Conservation (phyloP, 129 eudicot species). For the Escallonia rubra region DNA sequence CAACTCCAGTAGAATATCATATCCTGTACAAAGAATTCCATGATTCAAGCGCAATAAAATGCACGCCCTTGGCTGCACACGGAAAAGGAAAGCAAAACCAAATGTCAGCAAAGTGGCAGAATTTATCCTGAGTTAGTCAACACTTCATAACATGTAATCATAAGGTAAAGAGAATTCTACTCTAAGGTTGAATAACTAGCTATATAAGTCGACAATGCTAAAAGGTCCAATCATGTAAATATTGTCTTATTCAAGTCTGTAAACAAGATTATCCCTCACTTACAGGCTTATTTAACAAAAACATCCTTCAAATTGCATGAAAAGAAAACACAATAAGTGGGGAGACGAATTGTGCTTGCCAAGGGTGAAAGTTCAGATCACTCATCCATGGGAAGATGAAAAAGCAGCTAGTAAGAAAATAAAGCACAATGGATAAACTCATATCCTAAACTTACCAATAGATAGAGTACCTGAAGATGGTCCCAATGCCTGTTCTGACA, state of each 20-base stretch:
- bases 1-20: neutral
- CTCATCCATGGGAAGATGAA: no score
- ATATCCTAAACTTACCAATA: neutral
- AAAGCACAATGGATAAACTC: neutral
- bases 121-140: neutral
- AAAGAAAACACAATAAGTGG: neutral
- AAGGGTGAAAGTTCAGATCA: neutral
- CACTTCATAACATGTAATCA: neutral
- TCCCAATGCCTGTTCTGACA: constrained; percentile 1
- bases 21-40: constrained; percentile 3
- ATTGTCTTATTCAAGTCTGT: neutral
- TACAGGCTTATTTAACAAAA: neutral
- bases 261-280: no score
- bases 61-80: neutral
- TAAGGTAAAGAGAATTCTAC: neutral
- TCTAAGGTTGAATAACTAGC: neutral
- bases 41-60: neutral
- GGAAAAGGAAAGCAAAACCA: neutral
- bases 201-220: neutral
- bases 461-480: constrained; percentile 34
- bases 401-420: neutral
- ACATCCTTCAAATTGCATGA: neutral
- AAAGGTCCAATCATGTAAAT: neutral
- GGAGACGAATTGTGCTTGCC: neutral
- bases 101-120: neutral